Evolutionary conservation across 139 green algal genomes (phyloP).

Genomic region (Chlamydomonas sp.): DNA sequence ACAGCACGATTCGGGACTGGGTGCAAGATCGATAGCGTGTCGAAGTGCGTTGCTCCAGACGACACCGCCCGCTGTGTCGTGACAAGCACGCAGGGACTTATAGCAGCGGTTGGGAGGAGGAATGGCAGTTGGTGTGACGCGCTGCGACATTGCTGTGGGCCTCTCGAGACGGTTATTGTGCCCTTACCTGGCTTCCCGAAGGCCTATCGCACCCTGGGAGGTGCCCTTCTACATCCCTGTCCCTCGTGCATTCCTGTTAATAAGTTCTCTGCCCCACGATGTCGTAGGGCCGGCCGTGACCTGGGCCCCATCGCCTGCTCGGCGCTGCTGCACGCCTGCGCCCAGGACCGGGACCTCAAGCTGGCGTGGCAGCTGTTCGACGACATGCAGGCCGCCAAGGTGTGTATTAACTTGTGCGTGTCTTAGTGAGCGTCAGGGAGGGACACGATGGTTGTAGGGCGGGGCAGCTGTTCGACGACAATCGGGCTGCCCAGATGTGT

Average conservation of each 20-base stretch:
- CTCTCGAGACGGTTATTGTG: no score
- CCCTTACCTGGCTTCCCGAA: no score
- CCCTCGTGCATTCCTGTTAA: neutral
- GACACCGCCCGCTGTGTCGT: no score
- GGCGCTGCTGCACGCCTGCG: slow-evolving; percentile 38
- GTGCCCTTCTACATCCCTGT: neutral
- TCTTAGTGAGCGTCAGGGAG: neutral
- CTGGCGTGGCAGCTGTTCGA: slow-evolving; percentile 33
- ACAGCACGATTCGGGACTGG: no score
- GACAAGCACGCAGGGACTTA: no score
- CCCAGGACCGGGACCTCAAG: slow-evolving; percentile 20
- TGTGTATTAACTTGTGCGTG: neutral
- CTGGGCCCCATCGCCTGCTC: slow-evolving; percentile 46
- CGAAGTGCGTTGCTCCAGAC: no score
- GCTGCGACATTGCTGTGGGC: no score
- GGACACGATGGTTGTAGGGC: neutral
- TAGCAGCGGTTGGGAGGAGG: no score
- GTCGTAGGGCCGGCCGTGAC: slow-evolving; percentile 26
- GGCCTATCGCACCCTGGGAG: no score
- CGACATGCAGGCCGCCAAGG: slow-evolving; percentile 11
- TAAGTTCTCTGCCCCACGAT: neutral
- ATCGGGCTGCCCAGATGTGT: no score
- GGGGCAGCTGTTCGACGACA: neutral
- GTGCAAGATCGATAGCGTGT: no score
- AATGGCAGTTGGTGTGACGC: no score